phyloP scores from a whole-genome alignment of 495 filamentous ascomycete species.

The Xeromyces bisporus region DNA sequence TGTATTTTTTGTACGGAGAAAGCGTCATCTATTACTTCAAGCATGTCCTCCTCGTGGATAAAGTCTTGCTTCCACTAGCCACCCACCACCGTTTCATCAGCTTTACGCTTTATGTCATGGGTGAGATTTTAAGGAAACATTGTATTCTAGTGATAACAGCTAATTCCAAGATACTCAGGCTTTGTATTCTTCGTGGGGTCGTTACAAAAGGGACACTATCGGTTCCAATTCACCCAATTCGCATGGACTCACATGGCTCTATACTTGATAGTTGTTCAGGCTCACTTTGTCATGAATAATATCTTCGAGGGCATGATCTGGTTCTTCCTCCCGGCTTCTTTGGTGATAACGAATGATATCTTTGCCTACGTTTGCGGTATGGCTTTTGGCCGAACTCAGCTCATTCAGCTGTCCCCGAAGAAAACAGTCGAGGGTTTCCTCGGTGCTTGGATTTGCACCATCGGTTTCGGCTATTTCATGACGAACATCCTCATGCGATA shows the following conservation, averaged over 20 bases:
- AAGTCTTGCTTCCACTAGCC: slow-evolving; percentile 76
- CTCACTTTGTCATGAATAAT: slow-evolving; percentile 99
- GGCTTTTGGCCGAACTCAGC: slow-evolving; percentile 85
- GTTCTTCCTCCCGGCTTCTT: slow-evolving; percentile 92
- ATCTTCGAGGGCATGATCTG: slow-evolving; percentile 99
- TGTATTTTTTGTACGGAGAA: slow-evolving; percentile 98
- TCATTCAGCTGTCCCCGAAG: slow-evolving; percentile 97
- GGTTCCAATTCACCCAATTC: slow-evolving; percentile 97
- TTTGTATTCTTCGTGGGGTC: slow-evolving; percentile 98
- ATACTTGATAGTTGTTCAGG: slow-evolving; percentile 93
- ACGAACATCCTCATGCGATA: slow-evolving; percentile 80
- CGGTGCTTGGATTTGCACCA: slow-evolving; percentile 90
- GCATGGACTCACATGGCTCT: slow-evolving; percentile 99
- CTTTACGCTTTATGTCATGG: slow-evolving; percentile 93
- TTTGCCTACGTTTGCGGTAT: slow-evolving; percentile 98
- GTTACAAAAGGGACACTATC: slow-evolving; percentile 89
- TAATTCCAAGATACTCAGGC: slow-evolving; percentile 41
- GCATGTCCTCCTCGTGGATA: slow-evolving; percentile 90
- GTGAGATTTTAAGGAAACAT: slow-evolving; percentile 37
- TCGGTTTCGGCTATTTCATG: slow-evolving; percentile 66
- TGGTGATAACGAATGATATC: slow-evolving; percentile 98
- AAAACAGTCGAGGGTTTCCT: slow-evolving; percentile 99
- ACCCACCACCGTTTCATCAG: slow-evolving; percentile 98
- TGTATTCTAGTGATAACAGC: too few species aligned
- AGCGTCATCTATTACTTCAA: slow-evolving; percentile 99